Conservation (phyloP, 2,329 filamentous ascomycete genomes). For the Saccharata proteae region DNA sequence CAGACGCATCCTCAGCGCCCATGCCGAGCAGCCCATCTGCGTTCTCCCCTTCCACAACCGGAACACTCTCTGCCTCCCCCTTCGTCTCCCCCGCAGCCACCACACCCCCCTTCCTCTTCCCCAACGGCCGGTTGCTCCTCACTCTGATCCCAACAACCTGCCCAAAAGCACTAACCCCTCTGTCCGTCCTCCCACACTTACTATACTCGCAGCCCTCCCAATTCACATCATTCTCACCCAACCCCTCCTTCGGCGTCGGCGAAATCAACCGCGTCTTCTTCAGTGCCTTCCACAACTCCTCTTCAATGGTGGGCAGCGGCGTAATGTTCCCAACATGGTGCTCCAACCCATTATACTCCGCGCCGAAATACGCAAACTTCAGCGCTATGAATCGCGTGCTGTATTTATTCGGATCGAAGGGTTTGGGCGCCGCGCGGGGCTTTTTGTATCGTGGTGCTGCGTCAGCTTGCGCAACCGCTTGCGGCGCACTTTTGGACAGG, state of each 20-base stretch:
- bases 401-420: conserved; percentile 70
- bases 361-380: conserved; percentile 88
- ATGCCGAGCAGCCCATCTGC: not conserved
- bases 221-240: conserved; percentile 39
- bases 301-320: conserved; percentile 72
- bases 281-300: conserved; percentile 85
- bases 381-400: conserved; percentile 74
- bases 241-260: conserved; percentile 34
- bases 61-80: not conserved
- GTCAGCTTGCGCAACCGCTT: not conserved
- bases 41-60: not conserved
- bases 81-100: not conserved
- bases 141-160: conserved; percentile 82
- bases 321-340: conserved; percentile 60
- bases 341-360: conserved; percentile 87
- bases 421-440: conserved; percentile 27
- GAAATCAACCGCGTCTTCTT: conserved; percentile 72
- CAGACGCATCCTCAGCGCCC: conserved; percentile 16
- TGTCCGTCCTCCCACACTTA: conserved; percentile 88
- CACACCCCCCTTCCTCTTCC: conserved; percentile 5
- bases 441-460: conserved; percentile 9
- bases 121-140: conserved; percentile 57
- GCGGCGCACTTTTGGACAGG: conserved; percentile 7
- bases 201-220: conserved; percentile 83
- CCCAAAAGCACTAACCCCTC: conserved; percentile 90